Evolutionary conservation across 768 basidiomycete genomes (phyloP).

Genomic region (Auricularia sp.): DNA sequence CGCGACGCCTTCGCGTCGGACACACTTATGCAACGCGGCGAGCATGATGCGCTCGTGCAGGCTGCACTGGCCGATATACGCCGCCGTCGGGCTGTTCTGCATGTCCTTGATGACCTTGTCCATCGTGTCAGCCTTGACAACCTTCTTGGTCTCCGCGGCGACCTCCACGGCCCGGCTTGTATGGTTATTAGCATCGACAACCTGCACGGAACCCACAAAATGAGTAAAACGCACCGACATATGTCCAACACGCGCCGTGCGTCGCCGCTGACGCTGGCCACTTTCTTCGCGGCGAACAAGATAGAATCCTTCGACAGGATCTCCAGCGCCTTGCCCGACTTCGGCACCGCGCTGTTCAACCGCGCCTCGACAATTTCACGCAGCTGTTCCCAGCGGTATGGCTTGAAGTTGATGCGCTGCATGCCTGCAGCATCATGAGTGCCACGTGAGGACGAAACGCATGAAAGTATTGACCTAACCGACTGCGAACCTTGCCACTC

Average conservation of each 20-base stretch:
- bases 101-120: conserved; percentile 69
- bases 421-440: conserved; percentile 44
- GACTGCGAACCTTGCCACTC: conserved; percentile 83
- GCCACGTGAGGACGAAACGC: neutral
- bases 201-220: neutral
- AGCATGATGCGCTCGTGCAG: conserved; percentile 86
- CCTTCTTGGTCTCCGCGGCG: conserved; percentile 35
- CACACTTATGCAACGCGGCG: conserved; percentile 69
- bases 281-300: conserved; percentile 72
- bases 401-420: conserved; percentile 84
- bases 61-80: conserved; percentile 71
- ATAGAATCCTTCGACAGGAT: conserved; percentile 58
- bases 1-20: conserved; percentile 74
- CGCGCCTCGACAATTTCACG: conserved; percentile 81
- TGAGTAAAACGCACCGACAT: conserved; percentile 50
- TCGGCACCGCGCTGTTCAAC: conserved; percentile 46
- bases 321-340: conserved; percentile 34
- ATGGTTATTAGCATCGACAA: neutral
- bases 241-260: conserved; percentile 89
- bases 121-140: conserved; percentile 40
- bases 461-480: conserved; percentile 52
- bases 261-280: conserved; percentile 81
- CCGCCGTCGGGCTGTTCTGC: conserved; percentile 86
- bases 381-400: conserved; percentile 71
- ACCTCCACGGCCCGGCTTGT: conserved; percentile 75